phyloP scores from a whole-genome alignment of 345 rosid species.

The Salix arbutifolia region DNA sequence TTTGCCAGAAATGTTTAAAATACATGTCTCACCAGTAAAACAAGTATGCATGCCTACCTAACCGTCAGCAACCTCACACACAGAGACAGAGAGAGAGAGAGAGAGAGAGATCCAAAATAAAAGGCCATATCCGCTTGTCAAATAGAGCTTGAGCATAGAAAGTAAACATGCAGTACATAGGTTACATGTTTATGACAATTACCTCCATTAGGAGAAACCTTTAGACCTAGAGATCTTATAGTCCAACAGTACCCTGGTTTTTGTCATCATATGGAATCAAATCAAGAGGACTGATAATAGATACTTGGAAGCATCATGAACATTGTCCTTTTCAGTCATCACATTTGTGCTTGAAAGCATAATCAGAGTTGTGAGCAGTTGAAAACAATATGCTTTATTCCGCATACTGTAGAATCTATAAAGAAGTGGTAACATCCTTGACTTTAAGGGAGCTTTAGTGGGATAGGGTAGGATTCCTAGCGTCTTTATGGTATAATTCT shows the following conservation, averaged over 20 bases:
- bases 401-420: background rate
- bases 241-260: background rate
- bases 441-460: background rate
- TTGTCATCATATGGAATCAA: background rate
- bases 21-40: background rate
- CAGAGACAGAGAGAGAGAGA: background rate
- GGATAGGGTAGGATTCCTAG: background rate
- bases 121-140: background rate
- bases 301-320: background rate
- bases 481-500: background rate
- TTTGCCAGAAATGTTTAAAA: slow-evolving; percentile 17
- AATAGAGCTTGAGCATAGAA: background rate
- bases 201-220: background rate
- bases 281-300: background rate
- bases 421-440: background rate
- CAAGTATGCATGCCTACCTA: background rate
- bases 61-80: background rate
- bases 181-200: background rate
- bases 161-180: background rate
- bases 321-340: background rate
- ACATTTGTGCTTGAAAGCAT: background rate
- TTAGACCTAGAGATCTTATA: background rate
- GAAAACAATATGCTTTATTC: background rate
- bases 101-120: background rate
- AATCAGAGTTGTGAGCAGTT: background rate